Evolutionary conservation across 2,329 filamentous ascomycete species (phyloP).

Genomic region (Chaetomium globosum): DNA sequence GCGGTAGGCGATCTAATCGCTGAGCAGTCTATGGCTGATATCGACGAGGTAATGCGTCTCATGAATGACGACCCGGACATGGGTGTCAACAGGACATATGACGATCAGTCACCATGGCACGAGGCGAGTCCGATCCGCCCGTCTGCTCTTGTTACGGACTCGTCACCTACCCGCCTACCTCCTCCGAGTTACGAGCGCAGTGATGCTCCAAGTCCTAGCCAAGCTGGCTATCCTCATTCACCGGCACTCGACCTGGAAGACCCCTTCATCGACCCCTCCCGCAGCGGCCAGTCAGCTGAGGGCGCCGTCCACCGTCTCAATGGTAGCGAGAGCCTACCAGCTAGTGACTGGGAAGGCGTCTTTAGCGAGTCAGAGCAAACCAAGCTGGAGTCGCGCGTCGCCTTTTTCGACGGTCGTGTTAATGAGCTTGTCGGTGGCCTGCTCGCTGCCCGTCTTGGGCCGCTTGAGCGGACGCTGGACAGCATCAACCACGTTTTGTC

Average conservation of each 20-base stretch:
- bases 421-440: slow-evolving; percentile 81
- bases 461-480: slow-evolving; percentile 77
- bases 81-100: slow-evolving; percentile 67
- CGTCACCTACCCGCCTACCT: slow-evolving; percentile 58
- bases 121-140: slow-evolving; percentile 48
- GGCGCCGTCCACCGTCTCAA: slow-evolving; percentile 66
- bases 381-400: slow-evolving; percentile 77
- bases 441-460: slow-evolving; percentile 74
- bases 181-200: slow-evolving; percentile 57
- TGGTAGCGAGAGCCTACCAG: slow-evolving; percentile 63
- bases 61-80: slow-evolving; percentile 75
- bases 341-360: slow-evolving; percentile 90
- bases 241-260: slow-evolving; percentile 53
- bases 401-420: slow-evolving; percentile 89
- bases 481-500: slow-evolving; percentile 72
- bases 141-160: slow-evolving; percentile 44
- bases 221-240: slow-evolving; percentile 44
- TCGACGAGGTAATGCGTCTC: slow-evolving; percentile 89
- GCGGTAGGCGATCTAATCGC: background rate
- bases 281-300: slow-evolving; percentile 53
- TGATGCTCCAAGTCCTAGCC: slow-evolving; percentile 74
- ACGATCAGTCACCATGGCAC: slow-evolving; percentile 49
- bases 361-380: slow-evolving; percentile 81
- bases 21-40: slow-evolving; percentile 71
- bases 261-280: slow-evolving; percentile 60